These are phyloP conservation scores for Amanita fuliginea DNA, from an alignment of 768 basidiomycete genomes.

Conservation along the genomic window DNA sequence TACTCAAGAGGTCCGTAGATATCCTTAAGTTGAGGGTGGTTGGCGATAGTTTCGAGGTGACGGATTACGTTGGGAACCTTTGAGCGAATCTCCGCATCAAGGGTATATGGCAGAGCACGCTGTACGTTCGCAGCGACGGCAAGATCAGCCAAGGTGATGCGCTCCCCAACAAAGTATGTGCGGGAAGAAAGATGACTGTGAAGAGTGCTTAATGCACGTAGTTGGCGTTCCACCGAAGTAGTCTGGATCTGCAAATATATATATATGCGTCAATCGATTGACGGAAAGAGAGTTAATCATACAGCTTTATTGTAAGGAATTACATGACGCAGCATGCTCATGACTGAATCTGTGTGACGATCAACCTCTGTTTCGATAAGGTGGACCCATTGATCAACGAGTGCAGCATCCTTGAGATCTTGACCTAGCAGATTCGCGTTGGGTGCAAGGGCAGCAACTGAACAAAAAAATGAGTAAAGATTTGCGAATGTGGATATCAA, in stretches of 20 bases:
- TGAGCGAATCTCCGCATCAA: constrained; percentile 58
- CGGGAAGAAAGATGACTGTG: constrained; percentile 63
- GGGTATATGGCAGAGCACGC: constrained; percentile 36
- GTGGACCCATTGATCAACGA: constrained; percentile 80
- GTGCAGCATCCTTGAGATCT: constrained; percentile 52
- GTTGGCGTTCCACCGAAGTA: constrained; percentile 37
- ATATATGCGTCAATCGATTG: neutral
- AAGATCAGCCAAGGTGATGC: constrained; percentile 91
- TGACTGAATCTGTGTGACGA: constrained; percentile 22
- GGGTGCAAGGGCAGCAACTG: constrained; percentile 70
- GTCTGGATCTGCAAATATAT: constrained; percentile 41
- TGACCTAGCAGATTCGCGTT: constrained; percentile 72
- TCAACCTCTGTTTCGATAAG: constrained; percentile 61
- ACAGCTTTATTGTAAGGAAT: constrained; percentile 82
- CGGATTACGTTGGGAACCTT: constrained; percentile 73
- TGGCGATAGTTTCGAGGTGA: constrained; percentile 76
- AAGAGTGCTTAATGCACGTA: constrained; percentile 51
- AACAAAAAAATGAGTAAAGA: constrained; percentile 11
- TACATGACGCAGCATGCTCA: constrained; percentile 30
- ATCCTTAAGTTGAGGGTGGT: constrained; percentile 68
- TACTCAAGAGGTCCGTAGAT: constrained; percentile 52
- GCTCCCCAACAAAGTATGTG: constrained; percentile 90
- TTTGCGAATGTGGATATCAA: constrained; percentile 8
- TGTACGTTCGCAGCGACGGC: constrained; percentile 48
- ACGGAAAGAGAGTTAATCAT: constrained; percentile 15